These are phyloP conservation scores for Pseudogymnoascus sp. DNA, from an alignment of 2,329 filamentous ascomycete genomes.

Conservation along the genomic window DNA sequence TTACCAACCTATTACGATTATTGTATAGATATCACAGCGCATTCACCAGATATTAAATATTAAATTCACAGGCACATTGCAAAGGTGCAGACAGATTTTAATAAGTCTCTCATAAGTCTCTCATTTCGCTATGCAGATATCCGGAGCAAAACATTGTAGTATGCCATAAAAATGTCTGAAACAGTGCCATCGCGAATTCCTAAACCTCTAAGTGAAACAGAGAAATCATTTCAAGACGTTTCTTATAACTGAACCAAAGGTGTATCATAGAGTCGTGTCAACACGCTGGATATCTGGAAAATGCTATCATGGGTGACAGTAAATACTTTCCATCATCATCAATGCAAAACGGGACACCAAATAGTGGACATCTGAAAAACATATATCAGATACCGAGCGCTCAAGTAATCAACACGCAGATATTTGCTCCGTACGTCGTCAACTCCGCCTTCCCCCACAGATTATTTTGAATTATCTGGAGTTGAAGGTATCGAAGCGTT, in stretches of 20 bases:
- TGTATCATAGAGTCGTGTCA: slow-evolving; percentile 7
- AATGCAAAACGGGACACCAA: slow-evolving; percentile 8
- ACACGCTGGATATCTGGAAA: slow-evolving; percentile 8
- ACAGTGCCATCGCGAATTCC: neutral
- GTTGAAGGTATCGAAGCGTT: slow-evolving; percentile 63
- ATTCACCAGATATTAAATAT: neutral
- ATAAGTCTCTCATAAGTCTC: neutral
- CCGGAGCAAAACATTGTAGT: neutral
- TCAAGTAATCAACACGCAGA: slow-evolving; percentile 3
- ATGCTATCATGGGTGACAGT: neutral
- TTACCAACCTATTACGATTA: neutral
- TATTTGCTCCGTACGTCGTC: slow-evolving; percentile 5
- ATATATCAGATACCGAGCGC: slow-evolving; percentile 7
- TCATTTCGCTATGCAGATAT: slow-evolving; percentile 5
- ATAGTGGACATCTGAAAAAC: slow-evolving; percentile 7
- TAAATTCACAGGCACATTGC: neutral
- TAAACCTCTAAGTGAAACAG: slow-evolving; percentile 5
- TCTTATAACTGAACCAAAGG: slow-evolving; percentile 7
- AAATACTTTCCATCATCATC: neutral
- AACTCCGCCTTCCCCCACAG: slow-evolving; percentile 1
- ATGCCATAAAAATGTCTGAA: neutral
- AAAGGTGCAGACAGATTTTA: neutral
- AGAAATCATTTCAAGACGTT: slow-evolving; percentile 1
- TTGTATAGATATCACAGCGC: slow-evolving; percentile 2
- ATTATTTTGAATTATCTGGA: neutral